These are phyloP conservation scores for Apiospora malaysiana DNA, from an alignment of 2,329 filamentous ascomycete genomes.

Conservation along the genomic window DNA sequence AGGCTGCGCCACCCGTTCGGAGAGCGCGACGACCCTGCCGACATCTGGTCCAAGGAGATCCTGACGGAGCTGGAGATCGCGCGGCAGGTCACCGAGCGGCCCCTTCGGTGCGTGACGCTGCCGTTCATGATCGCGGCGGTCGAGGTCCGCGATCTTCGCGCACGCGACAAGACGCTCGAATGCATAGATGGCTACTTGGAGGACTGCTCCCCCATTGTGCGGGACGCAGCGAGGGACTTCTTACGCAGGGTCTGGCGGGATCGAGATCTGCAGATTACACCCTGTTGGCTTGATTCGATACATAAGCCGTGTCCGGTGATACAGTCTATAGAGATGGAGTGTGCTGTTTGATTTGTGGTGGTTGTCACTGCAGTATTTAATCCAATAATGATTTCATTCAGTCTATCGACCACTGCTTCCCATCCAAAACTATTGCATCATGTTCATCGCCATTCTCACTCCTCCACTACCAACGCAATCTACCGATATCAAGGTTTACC, in stretches of 20 bases:
- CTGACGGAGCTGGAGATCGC: slow-evolving; percentile 36
- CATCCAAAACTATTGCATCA: too few relatives aligned
- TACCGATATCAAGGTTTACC: too few relatives aligned
- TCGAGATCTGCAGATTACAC: slow-evolving; percentile 31
- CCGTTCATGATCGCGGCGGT: slow-evolving; percentile 37
- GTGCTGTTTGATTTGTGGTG: neutral
- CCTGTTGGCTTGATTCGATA: slow-evolving; percentile 34
- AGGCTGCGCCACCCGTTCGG: slow-evolving; percentile 34
- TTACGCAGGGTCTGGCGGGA: slow-evolving; percentile 36
- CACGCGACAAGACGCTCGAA: slow-evolving; percentile 30
- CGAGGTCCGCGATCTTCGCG: slow-evolving; percentile 29
- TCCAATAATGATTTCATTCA: too few relatives aligned
- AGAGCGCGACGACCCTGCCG: slow-evolving; percentile 32
- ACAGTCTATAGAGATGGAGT: slow-evolving; percentile 23
- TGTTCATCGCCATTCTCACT: too few relatives aligned
- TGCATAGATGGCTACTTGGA: slow-evolving; percentile 33
- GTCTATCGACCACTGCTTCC: too few relatives aligned
- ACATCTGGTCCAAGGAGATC: slow-evolving; percentile 35
- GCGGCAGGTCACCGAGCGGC: slow-evolving; percentile 29
- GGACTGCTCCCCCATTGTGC: slow-evolving; percentile 32
- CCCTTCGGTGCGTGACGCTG: slow-evolving; percentile 34
- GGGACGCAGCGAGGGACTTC: slow-evolving; percentile 33
- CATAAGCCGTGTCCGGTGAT: slow-evolving; percentile 35
- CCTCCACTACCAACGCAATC: too few relatives aligned
- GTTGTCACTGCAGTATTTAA: too few relatives aligned